Evolutionary conservation across 2,329 filamentous ascomycete species (phyloP).

Genomic region (Talaromyces marneffei): DNA sequence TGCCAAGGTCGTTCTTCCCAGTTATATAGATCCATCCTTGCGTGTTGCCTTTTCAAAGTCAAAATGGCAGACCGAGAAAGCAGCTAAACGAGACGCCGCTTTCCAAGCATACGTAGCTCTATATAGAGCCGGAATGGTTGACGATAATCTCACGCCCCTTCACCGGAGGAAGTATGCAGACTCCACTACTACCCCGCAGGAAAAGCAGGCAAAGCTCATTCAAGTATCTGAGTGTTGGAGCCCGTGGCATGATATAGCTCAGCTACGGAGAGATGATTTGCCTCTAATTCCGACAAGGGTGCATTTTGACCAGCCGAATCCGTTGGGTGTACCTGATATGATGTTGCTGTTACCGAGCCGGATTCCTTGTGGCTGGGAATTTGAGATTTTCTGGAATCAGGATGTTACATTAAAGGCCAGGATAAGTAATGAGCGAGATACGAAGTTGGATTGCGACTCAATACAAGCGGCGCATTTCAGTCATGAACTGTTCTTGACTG

Average conservation of each 20-base stretch:
- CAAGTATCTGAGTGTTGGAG: conserved; percentile 28
- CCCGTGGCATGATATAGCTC: conserved; percentile 35
- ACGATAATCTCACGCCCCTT: conserved; percentile 68
- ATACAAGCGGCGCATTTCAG: conserved; percentile 17
- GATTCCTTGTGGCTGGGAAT: conserved; percentile 20
- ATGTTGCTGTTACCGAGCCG: conserved; percentile 22
- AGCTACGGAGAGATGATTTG: conserved; percentile 20
- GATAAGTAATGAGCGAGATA: conserved; percentile 13
- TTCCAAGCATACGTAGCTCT: conserved; percentile 72
- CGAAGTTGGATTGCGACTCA: conserved; percentile 5
- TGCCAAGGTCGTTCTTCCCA: conserved; percentile 65
- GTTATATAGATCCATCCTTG: conserved; percentile 58
- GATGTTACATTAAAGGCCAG: conserved; percentile 18
- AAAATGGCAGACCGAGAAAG: conserved; percentile 65
- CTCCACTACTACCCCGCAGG: conserved; percentile 24
- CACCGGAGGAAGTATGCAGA: conserved; percentile 36
- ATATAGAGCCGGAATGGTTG: conserved; percentile 65
- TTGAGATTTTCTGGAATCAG: conserved; percentile 28
- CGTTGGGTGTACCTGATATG: conserved; percentile 18
- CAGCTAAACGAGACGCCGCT: conserved; percentile 72
- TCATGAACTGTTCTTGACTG: conserved; percentile 18
- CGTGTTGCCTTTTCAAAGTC: conserved; percentile 48
- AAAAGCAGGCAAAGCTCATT: conserved; percentile 25
- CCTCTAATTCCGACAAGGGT: conserved; percentile 19
- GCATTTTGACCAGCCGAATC: conserved; percentile 15